Evolutionary conservation across 2,329 filamentous ascomycete genomes (phyloP).

Genomic region (Parastagonospora avenae): DNA sequence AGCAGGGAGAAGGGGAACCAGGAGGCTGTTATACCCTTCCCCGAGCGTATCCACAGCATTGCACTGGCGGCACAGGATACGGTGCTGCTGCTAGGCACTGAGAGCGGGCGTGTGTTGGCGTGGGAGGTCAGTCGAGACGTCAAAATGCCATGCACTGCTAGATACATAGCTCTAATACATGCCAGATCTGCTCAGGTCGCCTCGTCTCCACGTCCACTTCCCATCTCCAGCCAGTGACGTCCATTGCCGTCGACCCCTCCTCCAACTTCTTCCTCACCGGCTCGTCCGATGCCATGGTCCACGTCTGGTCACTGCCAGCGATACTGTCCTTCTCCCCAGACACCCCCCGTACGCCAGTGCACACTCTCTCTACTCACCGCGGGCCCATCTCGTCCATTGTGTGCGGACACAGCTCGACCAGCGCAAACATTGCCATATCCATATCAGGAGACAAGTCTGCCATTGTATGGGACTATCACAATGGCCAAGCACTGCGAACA

Average conservation of each 20-base stretch:
- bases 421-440: conserved; percentile 82
- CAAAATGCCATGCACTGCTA: background rate
- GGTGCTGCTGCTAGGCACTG: conserved; percentile 79
- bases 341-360: conserved; percentile 68
- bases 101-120: conserved; percentile 81
- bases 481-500: conserved; percentile 76
- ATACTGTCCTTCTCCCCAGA: conserved; percentile 68
- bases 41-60: conserved; percentile 81
- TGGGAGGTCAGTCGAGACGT: conserved; percentile 75
- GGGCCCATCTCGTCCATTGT: conserved; percentile 70
- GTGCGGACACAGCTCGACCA: conserved; percentile 69
- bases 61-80: conserved; percentile 69
- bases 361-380: conserved; percentile 78
- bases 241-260: conserved; percentile 71
- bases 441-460: conserved; percentile 85
- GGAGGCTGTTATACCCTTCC: conserved; percentile 85
- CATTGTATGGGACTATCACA: conserved; percentile 90
- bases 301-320: conserved; percentile 84
- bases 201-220: conserved; percentile 76
- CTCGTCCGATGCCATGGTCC: conserved; percentile 85
- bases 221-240: conserved; percentile 81
- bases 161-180: conserved; percentile 12
- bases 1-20: conserved; percentile 81
- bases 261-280: conserved; percentile 77
- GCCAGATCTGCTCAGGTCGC: conserved; percentile 73